These are phyloP conservation scores for Halenospora varia DNA, from an alignment of 495 filamentous ascomycete species.

Conservation along the genomic window DNA sequence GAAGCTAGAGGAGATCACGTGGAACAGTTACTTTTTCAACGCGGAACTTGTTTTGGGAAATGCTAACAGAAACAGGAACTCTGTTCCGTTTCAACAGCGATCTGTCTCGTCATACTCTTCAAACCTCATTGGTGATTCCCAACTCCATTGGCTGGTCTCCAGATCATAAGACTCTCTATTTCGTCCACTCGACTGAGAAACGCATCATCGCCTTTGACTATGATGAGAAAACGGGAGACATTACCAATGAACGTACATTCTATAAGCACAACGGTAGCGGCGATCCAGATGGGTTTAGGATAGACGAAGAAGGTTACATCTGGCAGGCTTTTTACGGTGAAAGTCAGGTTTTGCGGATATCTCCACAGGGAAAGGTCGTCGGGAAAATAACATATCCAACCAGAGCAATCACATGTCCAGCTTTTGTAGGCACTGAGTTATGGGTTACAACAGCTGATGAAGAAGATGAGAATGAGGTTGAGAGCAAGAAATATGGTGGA, in stretches of 20 bases:
- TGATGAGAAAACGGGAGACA: slow-evolving; percentile 52
- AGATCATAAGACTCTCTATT: slow-evolving; percentile 74
- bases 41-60: too few relatives aligned
- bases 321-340: slow-evolving; percentile 80
- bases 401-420: slow-evolving; percentile 63
- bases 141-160: slow-evolving; percentile 76
- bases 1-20: too few relatives aligned
- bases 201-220: slow-evolving; percentile 76
- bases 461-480: slow-evolving; percentile 51
- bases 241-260: slow-evolving; percentile 65
- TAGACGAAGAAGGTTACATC: slow-evolving; percentile 68
- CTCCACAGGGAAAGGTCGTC: slow-evolving; percentile 56
- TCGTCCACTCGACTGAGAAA: slow-evolving; percentile 71
- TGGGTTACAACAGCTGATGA: slow-evolving; percentile 65
- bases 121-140: slow-evolving; percentile 64
- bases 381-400: slow-evolving; percentile 66
- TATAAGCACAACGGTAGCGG: slow-evolving; percentile 57
- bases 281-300: slow-evolving; percentile 70
- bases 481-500: slow-evolving; percentile 60
- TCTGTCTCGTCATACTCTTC: slow-evolving; percentile 19
- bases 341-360: slow-evolving; percentile 62
- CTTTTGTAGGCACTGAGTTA: slow-evolving; percentile 70
- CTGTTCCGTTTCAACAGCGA: slow-evolving; percentile 25
- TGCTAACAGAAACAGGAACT: slow-evolving; percentile 14
- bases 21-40: neutral